A percentile compares a stretch with the other conserved stretches of the same genome.
phyloP scores from a whole-genome alignment of 306 rosid genomes.

The Cucumis sativus region DNA sequence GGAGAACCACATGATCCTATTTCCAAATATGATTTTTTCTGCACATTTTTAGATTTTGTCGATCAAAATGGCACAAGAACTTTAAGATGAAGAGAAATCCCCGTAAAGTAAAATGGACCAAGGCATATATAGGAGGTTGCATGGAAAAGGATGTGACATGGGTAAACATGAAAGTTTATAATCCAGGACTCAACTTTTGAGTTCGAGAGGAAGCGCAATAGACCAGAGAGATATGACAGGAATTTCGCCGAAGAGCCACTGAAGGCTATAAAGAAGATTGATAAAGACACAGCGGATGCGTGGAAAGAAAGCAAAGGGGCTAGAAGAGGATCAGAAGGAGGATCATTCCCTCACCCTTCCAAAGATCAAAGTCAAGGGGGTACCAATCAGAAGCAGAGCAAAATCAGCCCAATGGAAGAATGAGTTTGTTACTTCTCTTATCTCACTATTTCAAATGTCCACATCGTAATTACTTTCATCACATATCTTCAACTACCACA shows the following conservation, averaged over 20 bases:
- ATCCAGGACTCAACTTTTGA: slow-evolving; percentile 72
- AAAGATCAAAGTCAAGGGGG: slow-evolving; percentile 42
- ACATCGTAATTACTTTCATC: not conserved
- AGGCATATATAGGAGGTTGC: slow-evolving; percentile 62
- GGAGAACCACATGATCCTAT: not conserved
- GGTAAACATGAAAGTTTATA: slow-evolving; percentile 17
- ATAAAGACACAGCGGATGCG: slow-evolving; percentile 43
- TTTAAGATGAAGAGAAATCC: slow-evolving; percentile 97
- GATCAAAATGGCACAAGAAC: slow-evolving; percentile 50
- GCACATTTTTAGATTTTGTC: slow-evolving; percentile 76
- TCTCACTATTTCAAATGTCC: not conserved
- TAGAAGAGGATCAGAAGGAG: slow-evolving; percentile 22
- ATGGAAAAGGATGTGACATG: slow-evolving; percentile 88
- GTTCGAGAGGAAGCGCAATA: slow-evolving; percentile 89
- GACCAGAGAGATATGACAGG: slow-evolving; percentile 83
- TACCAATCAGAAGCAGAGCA: slow-evolving; percentile 20
- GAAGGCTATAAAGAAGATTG: slow-evolving; percentile 69
- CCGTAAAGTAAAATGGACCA: slow-evolving; percentile 85
- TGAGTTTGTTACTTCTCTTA: slow-evolving; percentile 15
- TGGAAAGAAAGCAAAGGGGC: slow-evolving; percentile 24
- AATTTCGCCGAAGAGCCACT: slow-evolving; percentile 31
- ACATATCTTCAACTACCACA: not conserved
- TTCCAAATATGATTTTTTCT: not conserved
- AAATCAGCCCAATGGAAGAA: slow-evolving; percentile 46
- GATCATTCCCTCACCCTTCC: slow-evolving; percentile 39